phyloP scores from a whole-genome alignment of 1,139 yeast species.

The Hemisphaericaspora lyxosophila region DNA sequence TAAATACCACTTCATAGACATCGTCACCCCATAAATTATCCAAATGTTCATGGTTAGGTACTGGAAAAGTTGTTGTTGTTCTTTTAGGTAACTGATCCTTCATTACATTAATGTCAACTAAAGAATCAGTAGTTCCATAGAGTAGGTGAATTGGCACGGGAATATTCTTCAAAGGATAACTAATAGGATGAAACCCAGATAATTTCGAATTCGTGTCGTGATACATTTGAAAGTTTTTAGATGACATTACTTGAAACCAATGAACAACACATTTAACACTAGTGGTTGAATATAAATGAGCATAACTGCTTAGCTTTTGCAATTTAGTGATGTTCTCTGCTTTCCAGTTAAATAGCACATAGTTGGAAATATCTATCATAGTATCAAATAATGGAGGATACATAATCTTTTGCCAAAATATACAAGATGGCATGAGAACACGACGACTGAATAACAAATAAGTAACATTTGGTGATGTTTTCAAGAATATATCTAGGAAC shows the following conservation, averaged over 20 bases:
- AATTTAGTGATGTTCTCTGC: slow-evolving; percentile 64
- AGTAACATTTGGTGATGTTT: slow-evolving; percentile 75
- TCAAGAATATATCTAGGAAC: slow-evolving; percentile 72
- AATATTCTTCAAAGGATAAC: slow-evolving; percentile 56
- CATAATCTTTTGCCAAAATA: slow-evolving; percentile 79
- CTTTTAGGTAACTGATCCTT: slow-evolving; percentile 47
- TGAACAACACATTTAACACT: slow-evolving; percentile 91
- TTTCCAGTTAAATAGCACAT: slow-evolving; percentile 74
- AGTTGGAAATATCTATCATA: slow-evolving; percentile 68
- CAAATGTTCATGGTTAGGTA: slow-evolving; percentile 75
- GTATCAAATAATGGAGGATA: slow-evolving; percentile 80
- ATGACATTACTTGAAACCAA: slow-evolving; percentile 90
- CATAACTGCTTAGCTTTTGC: slow-evolving; percentile 76
- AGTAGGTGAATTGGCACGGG: slow-evolving; percentile 69
- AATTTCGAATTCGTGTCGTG: slow-evolving; percentile 52
- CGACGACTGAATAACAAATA: slow-evolving; percentile 73
- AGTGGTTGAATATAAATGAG: slow-evolving; percentile 86
- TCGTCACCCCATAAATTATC: slow-evolving; percentile 87
- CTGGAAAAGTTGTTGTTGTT: slow-evolving; percentile 42
- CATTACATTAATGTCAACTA: slow-evolving; percentile 83
- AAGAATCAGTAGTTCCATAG: slow-evolving; percentile 78
- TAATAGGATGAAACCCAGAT: slow-evolving; percentile 39
- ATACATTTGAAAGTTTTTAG: slow-evolving; percentile 85
- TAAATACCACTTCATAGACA: slow-evolving; percentile 47
- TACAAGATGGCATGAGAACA: slow-evolving; percentile 71